phyloP scores from a whole-genome alignment of 768 basidiomycete species.

The Russula earlei region DNA sequence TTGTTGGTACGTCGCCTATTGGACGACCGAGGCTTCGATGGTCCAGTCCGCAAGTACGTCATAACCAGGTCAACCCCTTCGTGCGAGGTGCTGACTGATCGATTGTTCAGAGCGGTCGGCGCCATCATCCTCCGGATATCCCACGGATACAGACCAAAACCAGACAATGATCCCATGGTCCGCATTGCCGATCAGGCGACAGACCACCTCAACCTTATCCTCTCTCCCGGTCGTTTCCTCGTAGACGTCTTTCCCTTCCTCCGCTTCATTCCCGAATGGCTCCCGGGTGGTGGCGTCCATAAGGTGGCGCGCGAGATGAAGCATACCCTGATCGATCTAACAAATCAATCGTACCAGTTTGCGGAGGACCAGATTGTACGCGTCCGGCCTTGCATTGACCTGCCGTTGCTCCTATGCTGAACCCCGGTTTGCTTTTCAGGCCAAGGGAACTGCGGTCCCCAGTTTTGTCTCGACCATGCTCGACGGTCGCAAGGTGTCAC shows the following conservation, averaged over 20 bases:
- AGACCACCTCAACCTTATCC: constrained; percentile 14
- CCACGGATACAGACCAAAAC: constrained; percentile 18
- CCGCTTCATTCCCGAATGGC: constrained; percentile 22
- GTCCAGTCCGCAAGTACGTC: constrained; percentile 20
- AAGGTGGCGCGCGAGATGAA: constrained; percentile 19
- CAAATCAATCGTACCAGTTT: constrained; percentile 16
- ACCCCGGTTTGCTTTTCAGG: background rate
- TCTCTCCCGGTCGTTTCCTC: constrained; percentile 13
- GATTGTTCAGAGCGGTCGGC: constrained; percentile 14
- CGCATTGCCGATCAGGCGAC: constrained; percentile 21
- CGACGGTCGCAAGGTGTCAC: constrained; percentile 11
- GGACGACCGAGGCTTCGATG: constrained; percentile 16
- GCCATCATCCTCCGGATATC: constrained; percentile 19
- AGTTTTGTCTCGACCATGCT: constrained; percentile 17
- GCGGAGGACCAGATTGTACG: constrained; percentile 18
- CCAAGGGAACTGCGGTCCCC: constrained; percentile 16
- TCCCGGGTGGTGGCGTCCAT: constrained; percentile 23
- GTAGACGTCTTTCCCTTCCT: constrained; percentile 22
- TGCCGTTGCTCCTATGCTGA: background rate
- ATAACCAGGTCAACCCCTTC: background rate
- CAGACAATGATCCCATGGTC: constrained; percentile 19
- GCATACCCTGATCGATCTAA: constrained; percentile 15
- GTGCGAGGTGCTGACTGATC: background rate
- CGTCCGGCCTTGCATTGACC: no score
- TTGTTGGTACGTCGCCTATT: constrained; percentile 16